A percentile compares a stretch with the other conserved stretches of the same genome.
phyloP scores from a whole-genome alignment of 257 asterid species.

The Agastache rugosa region DNA sequence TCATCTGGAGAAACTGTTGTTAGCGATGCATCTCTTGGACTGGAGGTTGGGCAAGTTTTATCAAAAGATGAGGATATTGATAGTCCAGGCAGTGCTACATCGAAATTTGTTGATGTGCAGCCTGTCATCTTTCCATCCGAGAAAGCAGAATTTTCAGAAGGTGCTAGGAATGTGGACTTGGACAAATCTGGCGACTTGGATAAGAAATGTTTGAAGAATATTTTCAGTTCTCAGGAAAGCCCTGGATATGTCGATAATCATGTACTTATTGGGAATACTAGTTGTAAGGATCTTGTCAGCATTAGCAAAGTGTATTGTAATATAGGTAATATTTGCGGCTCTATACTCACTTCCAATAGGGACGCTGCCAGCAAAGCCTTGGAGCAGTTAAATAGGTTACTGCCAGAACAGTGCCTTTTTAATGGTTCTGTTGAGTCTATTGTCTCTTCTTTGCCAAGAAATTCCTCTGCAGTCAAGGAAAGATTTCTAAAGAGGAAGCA shows the following conservation, averaged over 20 bases:
- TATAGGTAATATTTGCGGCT: slow-evolving; percentile 42
- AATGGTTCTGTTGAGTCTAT: slow-evolving; percentile 44
- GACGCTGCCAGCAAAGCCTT: slow-evolving; percentile 50
- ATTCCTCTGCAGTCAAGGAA: slow-evolving; percentile 45
- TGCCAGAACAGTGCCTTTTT: slow-evolving; percentile 36
- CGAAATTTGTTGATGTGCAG: slow-evolving; percentile 54
- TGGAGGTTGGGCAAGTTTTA: slow-evolving; percentile 37
- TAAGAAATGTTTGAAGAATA: slow-evolving; percentile 38
- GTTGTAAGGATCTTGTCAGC: slow-evolving; percentile 33
- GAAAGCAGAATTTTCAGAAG: slow-evolving; percentile 37
- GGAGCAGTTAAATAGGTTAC: slow-evolving; percentile 61
- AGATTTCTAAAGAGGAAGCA: slow-evolving; percentile 52
- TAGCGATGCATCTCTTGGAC: slow-evolving; percentile 39
- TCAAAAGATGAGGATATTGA: slow-evolving; percentile 60
- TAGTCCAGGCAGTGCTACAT: slow-evolving; percentile 76
- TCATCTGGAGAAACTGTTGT: slow-evolving; percentile 37
- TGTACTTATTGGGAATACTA: slow-evolving; percentile 13
- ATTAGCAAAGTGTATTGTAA: slow-evolving; percentile 32
- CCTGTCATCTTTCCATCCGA: slow-evolving; percentile 37
- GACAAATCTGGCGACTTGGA: slow-evolving; percentile 39
- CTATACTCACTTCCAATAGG: slow-evolving; percentile 65
- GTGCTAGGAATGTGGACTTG: slow-evolving; percentile 35
- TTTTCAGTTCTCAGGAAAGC: slow-evolving; percentile 32
- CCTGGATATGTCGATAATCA: slow-evolving; percentile 23
- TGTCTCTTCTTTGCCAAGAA: slow-evolving; percentile 44